Percentiles rank a stretch among this genome's conserved stretches.
These are phyloP conservation scores for Pharus latifolius DNA, from an alignment of 176 grass and related monocot genomes.

Conservation along the genomic window DNA sequence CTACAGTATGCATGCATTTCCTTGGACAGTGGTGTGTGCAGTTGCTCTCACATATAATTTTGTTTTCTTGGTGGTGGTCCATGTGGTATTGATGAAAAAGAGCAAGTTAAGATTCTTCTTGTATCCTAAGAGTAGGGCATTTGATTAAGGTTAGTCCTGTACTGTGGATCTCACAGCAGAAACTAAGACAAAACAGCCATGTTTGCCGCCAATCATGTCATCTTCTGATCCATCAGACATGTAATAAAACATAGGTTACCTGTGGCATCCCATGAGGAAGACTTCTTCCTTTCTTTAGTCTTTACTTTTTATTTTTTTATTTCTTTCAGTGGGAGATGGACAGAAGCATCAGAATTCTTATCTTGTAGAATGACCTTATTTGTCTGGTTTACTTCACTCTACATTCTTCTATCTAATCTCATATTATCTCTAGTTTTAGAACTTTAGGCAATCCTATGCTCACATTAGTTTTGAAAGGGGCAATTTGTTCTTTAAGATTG, in stretches of 20 bases:
- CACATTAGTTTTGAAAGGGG: too few species aligned
- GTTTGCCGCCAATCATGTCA: slow-evolving; percentile 31
- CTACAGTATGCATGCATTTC: not conserved
- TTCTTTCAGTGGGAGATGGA: not conserved
- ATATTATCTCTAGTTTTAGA: not conserved
- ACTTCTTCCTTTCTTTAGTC: not conserved
- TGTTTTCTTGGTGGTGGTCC: slow-evolving; percentile 9
- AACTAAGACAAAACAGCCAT: slow-evolving; percentile 26
- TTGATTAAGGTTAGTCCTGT: slow-evolving; percentile 25
- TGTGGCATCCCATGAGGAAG: slow-evolving; percentile 12
- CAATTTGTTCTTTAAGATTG: too few species aligned
- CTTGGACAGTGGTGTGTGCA: not conserved
- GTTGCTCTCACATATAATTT: not conserved
- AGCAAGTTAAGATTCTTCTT: slow-evolving; percentile 48
- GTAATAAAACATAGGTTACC: not conserved
- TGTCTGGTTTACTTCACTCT: slow-evolving; percentile 10
- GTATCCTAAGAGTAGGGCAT: slow-evolving; percentile 36
- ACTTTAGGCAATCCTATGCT: not conserved
- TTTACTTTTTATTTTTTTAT: too few species aligned
- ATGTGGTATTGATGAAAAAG: slow-evolving; percentile 31
- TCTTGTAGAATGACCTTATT: slow-evolving; percentile 7
- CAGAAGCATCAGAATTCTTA: slow-evolving; percentile 8
- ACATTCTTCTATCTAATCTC: not conserved
- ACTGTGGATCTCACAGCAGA: slow-evolving; percentile 30
- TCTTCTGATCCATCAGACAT: slow-evolving; percentile 14